Evolutionary conservation across 768 basidiomycete species (phyloP).

Genomic region (Pulveroboletus sp.): DNA sequence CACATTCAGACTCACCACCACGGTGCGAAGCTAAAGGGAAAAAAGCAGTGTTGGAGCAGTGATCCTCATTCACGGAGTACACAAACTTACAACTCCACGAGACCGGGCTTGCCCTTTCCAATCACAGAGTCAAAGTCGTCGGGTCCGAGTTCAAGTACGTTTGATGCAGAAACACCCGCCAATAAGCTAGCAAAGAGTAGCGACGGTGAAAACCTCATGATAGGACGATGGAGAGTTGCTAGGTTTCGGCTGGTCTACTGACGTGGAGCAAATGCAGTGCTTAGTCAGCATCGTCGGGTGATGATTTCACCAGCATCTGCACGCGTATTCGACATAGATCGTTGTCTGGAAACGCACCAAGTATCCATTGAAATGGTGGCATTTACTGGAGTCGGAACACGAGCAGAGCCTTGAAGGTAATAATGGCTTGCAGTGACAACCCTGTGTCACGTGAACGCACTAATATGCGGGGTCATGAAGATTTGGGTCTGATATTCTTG

Average conservation of each 20-base stretch:
- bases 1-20: constrained; percentile 63
- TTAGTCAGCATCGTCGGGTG: constrained; percentile 19
- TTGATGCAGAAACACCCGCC: constrained; percentile 61
- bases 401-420: no score
- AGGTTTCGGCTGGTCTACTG: constrained; percentile 1
- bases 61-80: not conserved
- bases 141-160: constrained; percentile 75
- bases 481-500: no score
- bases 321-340: not conserved
- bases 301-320: not conserved
- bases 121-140: constrained; percentile 71
- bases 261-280: constrained; percentile 23
- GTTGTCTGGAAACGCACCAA: not conserved
- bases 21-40: constrained; percentile 62
- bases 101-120: constrained; percentile 75
- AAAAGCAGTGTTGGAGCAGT: constrained; percentile 1
- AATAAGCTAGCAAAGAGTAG: constrained; percentile 54
- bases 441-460: not conserved
- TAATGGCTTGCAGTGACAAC: no score
- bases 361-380: not conserved
- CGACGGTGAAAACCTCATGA: constrained; percentile 56
- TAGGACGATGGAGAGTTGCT: constrained; percentile 19
- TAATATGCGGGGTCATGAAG: no score
- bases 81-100: constrained; percentile 82
- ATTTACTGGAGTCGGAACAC: no score